Percentiles rank a stretch among this genome's conserved stretches.
phyloP scores from a whole-genome alignment of 1,284 basidiomycete species.

The Hymenochaete sp. region DNA sequence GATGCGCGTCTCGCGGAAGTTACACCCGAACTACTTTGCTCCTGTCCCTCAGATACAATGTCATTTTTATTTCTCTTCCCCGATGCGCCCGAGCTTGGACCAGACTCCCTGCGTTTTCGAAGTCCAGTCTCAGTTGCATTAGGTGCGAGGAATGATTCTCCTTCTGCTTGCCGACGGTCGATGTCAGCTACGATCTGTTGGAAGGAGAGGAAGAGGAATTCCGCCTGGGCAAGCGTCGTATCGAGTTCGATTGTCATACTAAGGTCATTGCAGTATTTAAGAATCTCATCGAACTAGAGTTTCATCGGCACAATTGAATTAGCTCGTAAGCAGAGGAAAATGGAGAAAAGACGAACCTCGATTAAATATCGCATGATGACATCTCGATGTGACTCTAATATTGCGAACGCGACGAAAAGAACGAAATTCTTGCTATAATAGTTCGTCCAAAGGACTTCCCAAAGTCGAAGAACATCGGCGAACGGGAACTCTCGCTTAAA shows the following conservation, averaged over 20 bases:
- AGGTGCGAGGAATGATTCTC: constrained; percentile 17
- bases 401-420: constrained; percentile 90
- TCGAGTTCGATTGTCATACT: constrained; percentile 92
- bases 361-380: constrained; percentile 89
- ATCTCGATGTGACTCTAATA: constrained; percentile 90
- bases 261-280: constrained; percentile 93
- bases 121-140: constrained; percentile 1
- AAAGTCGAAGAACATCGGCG: constrained; percentile 78
- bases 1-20: constrained; percentile 3
- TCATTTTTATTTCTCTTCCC: no score
- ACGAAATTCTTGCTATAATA: constrained; percentile 83
- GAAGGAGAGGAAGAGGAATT: constrained; percentile 86
- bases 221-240: constrained; percentile 84
- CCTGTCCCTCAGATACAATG: no score
- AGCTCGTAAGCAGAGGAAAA: constrained; percentile 23
- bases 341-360: constrained; percentile 46
- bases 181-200: constrained; percentile 82
- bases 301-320: constrained; percentile 47
- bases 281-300: constrained; percentile 71
- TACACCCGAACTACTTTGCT: not conserved
- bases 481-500: constrained; percentile 97
- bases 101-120: not conserved
- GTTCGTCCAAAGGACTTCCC: constrained; percentile 97
- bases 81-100: not conserved
- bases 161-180: constrained; percentile 63